phyloP scores from a whole-genome alignment of 371 early-diverging fungal genomes.

The Antonospora locustae region DNA sequence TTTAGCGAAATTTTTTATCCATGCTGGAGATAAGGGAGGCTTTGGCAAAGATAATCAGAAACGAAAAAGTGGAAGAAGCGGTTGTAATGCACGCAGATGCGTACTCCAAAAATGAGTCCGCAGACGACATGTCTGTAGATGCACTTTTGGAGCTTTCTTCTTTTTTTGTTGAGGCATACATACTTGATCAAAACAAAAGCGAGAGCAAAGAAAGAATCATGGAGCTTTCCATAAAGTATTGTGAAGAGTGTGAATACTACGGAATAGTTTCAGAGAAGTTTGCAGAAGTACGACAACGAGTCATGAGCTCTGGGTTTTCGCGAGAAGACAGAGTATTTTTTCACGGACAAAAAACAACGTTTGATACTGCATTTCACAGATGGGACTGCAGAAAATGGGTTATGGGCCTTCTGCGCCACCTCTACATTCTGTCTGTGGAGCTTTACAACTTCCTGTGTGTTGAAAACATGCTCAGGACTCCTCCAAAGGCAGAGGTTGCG shows the following conservation, averaged over 20 bases:
- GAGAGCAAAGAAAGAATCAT: neutral
- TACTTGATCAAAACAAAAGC: neutral
- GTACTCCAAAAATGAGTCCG: neutral
- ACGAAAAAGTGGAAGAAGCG: neutral
- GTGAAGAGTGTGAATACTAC: conserved; percentile 12
- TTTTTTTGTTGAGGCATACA: neutral
- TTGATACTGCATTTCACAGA: conserved; percentile 13
- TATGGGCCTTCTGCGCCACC: conserved; percentile 15
- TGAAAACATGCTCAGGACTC: conserved; percentile 5
- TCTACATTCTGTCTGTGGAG: conserved; percentile 22
- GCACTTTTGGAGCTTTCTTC: neutral
- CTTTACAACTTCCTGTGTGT: conserved; percentile 3
- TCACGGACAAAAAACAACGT: conserved; percentile 1
- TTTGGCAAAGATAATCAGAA: neutral
- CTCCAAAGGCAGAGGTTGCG: neutral
- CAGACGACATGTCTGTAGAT: neutral
- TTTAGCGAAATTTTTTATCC: too few relatives aligned
- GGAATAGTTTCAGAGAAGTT: conserved; percentile 1
- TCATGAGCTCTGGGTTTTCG: neutral
- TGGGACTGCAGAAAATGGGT: conserved; percentile 35
- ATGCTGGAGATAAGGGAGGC: neutral
- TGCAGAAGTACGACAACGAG: neutral
- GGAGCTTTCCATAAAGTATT: conserved; percentile 8
- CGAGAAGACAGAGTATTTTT: conserved; percentile 16
- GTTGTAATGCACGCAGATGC: neutral